Evolutionary conservation across 352 stramenopile genomes (phyloP), one percentile per base, ranked within the genome.

Genomic region (Pythium aphanidermatum): DNA sequence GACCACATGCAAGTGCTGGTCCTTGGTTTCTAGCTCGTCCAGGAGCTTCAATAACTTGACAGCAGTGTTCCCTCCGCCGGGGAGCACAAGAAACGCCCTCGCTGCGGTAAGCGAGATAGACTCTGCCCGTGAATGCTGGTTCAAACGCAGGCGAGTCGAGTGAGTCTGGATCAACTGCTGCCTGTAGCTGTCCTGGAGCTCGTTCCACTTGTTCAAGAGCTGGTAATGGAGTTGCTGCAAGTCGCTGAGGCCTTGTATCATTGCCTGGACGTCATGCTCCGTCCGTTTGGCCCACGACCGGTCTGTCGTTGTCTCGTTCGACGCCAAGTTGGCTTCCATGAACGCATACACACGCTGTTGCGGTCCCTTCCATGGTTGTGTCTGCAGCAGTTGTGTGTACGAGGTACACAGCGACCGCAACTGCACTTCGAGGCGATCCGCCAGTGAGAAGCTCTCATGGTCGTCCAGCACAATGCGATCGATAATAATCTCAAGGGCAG

Each of bases 381-480:
- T 49, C 51, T 73, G 63, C 21, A 89, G 54, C 23, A 80, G 50
- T 21, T 66, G 51, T 20, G 49, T 60, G 44, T 93, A 93, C 1
- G 70, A 65, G 2, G 53, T 47, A 26, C 79, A 77, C 5, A 88
- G 53, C 20, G 66, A 64, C 7, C 71, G 68, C 7, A 95, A 35
- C 49, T 89, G 70, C 11, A 72, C 65, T 17, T 64, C 51, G n/a
- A 92, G 38, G 33, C 77, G 65, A 28, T 95, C 85, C 20, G 69
- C 65, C 1, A 87, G 51, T 19, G 63, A 51, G 45, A 95, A 93
- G 5, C 58, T 52, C 3, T 45, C 62, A 48, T 96, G 77, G 41
- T 96, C 85, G 27, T 93, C 74, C 13, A 95, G 62, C 21, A 83
- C 67, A 35, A 94, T 47, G 2, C 55, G 58, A 30, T 79, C 64